Conservation (phyloP, 768 basidiomycete genomes). For the Lactifluus pinguis region DNA sequence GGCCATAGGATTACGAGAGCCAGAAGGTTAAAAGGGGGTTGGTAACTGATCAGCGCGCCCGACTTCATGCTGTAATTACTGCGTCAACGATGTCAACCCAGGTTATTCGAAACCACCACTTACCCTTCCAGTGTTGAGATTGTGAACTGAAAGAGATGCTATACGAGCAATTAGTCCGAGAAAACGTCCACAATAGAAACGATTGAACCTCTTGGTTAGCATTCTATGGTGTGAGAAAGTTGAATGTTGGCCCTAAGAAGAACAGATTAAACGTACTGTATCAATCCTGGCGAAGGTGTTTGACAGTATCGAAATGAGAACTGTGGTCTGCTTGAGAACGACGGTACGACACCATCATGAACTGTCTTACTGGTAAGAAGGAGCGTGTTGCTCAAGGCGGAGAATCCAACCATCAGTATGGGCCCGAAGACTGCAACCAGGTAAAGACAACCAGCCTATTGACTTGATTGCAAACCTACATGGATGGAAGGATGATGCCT, state of each 20-base stretch:
- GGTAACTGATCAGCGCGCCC: slow-evolving; percentile 86
- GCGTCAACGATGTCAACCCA: slow-evolving; percentile 3
- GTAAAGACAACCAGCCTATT: neutral
- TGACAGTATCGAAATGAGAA: slow-evolving; percentile 84
- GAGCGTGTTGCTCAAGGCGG: slow-evolving; percentile 70
- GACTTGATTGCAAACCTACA: neutral
- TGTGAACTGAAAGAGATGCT: slow-evolving; percentile 84
- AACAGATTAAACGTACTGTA: slow-evolving; percentile 31
- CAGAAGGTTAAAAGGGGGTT: slow-evolving; percentile 80
- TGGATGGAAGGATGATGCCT: slow-evolving; percentile 37
- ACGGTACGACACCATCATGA: slow-evolving; percentile 5
- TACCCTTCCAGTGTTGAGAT: slow-evolving; percentile 86
- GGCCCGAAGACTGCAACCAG: slow-evolving; percentile 51
- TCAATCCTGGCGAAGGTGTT: slow-evolving; percentile 81
- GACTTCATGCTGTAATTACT: slow-evolving; percentile 58
- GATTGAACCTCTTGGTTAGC: slow-evolving; percentile 47
- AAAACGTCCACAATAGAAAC: neutral
- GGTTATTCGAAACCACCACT: slow-evolving; percentile 9
- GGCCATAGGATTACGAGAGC: slow-evolving; percentile 79
- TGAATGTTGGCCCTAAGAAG: neutral
- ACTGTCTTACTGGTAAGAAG: slow-evolving; percentile 62
- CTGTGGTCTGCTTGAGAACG: slow-evolving; percentile 17
- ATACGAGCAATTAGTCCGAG: neutral
- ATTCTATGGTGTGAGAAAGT: slow-evolving; percentile 30
- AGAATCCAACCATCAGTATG: slow-evolving; percentile 70